A percentile compares a stretch with the other conserved stretches of the same genome.
These are phyloP conservation scores for Lasiosphaeria miniovina DNA, from an alignment of 495 filamentous ascomycete species.

Conservation along the genomic window DNA sequence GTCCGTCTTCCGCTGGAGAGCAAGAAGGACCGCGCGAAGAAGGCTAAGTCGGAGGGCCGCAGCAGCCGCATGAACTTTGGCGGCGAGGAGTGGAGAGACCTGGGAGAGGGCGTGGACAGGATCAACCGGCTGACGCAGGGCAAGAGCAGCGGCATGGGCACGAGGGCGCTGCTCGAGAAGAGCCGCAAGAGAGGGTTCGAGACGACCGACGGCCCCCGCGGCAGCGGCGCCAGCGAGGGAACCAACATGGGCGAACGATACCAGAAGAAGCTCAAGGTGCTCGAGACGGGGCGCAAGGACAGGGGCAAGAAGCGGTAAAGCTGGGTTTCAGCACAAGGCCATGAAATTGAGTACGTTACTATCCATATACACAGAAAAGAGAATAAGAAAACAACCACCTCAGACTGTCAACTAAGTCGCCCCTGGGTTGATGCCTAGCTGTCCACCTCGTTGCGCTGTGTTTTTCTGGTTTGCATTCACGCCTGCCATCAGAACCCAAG, in stretches of 20 bases:
- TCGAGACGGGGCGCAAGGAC: slow-evolving; percentile 57
- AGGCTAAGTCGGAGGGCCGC: slow-evolving; percentile 41
- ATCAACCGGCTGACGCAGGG: slow-evolving; percentile 69
- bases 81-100: slow-evolving; percentile 79
- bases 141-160: slow-evolving; percentile 49
- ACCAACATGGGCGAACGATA: slow-evolving; percentile 64
- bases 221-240: slow-evolving; percentile 43
- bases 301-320: slow-evolving; percentile 40
- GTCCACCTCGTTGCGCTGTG: background rate
- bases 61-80: slow-evolving; percentile 58
- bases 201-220: slow-evolving; percentile 55
- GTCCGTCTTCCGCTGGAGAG: slow-evolving; percentile 74
- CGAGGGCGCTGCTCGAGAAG: slow-evolving; percentile 65
- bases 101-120: slow-evolving; percentile 74
- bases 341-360: background rate
- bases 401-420: no score
- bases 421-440: no score
- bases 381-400: no score
- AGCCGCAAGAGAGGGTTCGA: slow-evolving; percentile 70
- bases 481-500: slow-evolving; percentile 13
- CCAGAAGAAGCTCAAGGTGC: slow-evolving; percentile 69
- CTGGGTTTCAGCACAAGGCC: background rate
- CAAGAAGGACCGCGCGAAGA: slow-evolving; percentile 68
- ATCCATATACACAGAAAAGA: no score
- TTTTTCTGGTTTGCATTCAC: background rate